phyloP scores from a whole-genome alignment of 163 green algal genomes.

The Smithsoniella earleae region DNA sequence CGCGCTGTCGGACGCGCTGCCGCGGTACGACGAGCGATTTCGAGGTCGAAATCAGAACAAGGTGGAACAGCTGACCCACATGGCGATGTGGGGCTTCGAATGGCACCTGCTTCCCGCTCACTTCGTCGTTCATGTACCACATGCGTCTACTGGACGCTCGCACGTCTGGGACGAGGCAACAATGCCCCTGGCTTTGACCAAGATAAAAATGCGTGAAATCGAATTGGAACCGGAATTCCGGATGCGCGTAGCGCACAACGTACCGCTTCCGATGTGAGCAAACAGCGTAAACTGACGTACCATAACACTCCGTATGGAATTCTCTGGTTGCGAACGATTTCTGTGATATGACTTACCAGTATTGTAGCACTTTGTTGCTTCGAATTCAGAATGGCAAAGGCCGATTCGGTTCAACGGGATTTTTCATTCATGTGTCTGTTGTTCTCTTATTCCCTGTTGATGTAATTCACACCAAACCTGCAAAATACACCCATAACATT shows the following conservation, averaged over 20 bases:
- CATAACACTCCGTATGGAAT: not conserved
- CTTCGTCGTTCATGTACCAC: conserved; percentile 22
- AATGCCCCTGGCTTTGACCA: conserved; percentile 1
- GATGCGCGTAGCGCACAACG: conserved; percentile 1
- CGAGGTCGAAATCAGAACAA: conserved; percentile 48
- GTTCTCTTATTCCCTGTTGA: too few relatives aligned
- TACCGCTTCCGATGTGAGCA: not conserved
- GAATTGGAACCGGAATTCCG: conserved; percentile 15
- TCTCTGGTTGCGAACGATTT: not conserved
- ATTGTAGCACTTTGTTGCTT: too few relatives aligned
- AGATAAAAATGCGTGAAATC: conserved; percentile 15
- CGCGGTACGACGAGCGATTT: conserved; percentile 35
- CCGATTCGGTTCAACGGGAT: too few relatives aligned
- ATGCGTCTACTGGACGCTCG: not conserved
- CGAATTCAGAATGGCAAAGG: too few relatives aligned
- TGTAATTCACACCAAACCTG: too few relatives aligned
- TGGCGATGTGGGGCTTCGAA: conserved; percentile 32
- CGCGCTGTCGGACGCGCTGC: conserved; percentile 22
- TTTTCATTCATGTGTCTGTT: too few relatives aligned
- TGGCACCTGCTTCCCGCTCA: conserved; percentile 28
- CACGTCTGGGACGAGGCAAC: conserved; percentile 12
- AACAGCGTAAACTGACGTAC: not conserved
- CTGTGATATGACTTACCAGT: too few relatives aligned
- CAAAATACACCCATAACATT: too few relatives aligned
- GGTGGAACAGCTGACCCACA: conserved; percentile 43